phyloP scores from a whole-genome alignment of 176 grass and related monocot species.

The Triticum timopheevii region DNA sequence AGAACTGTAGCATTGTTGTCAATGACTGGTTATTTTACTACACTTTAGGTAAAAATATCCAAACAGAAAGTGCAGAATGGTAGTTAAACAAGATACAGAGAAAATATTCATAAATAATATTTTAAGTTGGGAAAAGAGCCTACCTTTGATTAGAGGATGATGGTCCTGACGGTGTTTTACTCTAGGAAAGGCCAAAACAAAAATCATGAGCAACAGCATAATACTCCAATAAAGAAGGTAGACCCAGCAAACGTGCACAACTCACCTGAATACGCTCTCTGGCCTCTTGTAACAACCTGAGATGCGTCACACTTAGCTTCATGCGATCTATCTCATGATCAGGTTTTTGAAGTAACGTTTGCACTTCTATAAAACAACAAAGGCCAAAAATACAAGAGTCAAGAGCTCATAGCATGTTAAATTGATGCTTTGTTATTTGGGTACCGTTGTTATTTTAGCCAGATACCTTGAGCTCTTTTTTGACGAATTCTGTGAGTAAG shows the following conservation, averaged over 20 bases:
- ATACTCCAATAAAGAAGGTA: conserved; percentile 7
- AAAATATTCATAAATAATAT: conserved; percentile 10
- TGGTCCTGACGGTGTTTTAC: conserved; percentile 42
- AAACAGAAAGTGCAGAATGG: not conserved
- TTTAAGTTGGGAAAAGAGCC: not conserved
- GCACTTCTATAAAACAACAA: conserved; percentile 53
- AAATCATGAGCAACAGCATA: conserved; percentile 24
- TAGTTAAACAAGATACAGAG: not conserved
- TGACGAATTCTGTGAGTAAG: conserved; percentile 61
- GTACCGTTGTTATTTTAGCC: not conserved
- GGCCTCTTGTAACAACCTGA: conserved; percentile 66
- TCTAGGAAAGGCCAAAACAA: conserved; percentile 36
- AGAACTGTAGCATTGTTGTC: not conserved
- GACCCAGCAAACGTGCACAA: conserved; percentile 19
- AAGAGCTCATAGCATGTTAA: conserved; percentile 19
- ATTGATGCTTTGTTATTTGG: not conserved
- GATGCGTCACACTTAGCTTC: conserved; percentile 54
- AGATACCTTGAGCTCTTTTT: conserved; percentile 60
- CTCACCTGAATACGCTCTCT: conserved; percentile 44
- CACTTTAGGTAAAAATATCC: not conserved
- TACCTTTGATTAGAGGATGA: conserved; percentile 57
- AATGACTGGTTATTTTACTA: conserved; percentile 9
- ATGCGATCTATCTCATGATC: conserved; percentile 48
- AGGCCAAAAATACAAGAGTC: conserved; percentile 16
- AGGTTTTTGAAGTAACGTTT: conserved; percentile 52